phyloP scores from a whole-genome alignment of 768 basidiomycete species.

The Mycena alexandri region DNA sequence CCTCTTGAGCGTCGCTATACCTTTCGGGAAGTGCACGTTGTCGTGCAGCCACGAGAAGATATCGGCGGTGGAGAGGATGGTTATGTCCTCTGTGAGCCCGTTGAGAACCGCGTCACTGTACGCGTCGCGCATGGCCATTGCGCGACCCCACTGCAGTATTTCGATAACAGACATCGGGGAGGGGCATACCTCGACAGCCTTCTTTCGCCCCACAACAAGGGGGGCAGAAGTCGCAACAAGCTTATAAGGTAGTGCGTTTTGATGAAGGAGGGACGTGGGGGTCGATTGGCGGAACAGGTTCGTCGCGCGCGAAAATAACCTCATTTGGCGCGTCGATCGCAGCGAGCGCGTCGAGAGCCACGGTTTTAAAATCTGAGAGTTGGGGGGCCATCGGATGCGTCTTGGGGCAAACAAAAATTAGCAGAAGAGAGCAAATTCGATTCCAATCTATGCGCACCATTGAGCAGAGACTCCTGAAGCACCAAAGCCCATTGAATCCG shows the following conservation, averaged over 20 bases:
- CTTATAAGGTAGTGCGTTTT: slow-evolving; percentile 54
- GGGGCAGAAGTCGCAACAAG: slow-evolving; percentile 48
- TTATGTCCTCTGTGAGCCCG: slow-evolving; percentile 35
- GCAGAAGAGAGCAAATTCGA: neutral
- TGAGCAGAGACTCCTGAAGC: slow-evolving; percentile 53
- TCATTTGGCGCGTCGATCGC: slow-evolving; percentile 55
- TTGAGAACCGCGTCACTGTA: slow-evolving; percentile 46
- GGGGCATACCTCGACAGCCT: slow-evolving; percentile 63
- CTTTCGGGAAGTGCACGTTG: slow-evolving; percentile 52
- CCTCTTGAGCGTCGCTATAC: slow-evolving; percentile 25
- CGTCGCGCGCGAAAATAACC: slow-evolving; percentile 52
- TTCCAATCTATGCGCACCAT: slow-evolving; percentile 41
- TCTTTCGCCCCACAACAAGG: slow-evolving; percentile 58
- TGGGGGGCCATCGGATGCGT: slow-evolving; percentile 28
- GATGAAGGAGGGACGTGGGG: slow-evolving; percentile 40
- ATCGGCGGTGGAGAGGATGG: slow-evolving; percentile 55
- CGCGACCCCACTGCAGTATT: slow-evolving; percentile 59
- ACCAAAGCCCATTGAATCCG: slow-evolving; percentile 64
- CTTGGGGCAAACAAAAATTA: slow-evolving; percentile 19
- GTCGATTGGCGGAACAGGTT: slow-evolving; percentile 39
- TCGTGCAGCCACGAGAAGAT: slow-evolving; percentile 61
- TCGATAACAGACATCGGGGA: neutral
- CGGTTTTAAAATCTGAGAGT: slow-evolving; percentile 50
- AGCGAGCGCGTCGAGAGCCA: slow-evolving; percentile 57
- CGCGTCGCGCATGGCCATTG: slow-evolving; percentile 58